Base-by-base conservation (phyloP, 768 basidiomycete species). In the Favolaschia claudopus region DNA sequence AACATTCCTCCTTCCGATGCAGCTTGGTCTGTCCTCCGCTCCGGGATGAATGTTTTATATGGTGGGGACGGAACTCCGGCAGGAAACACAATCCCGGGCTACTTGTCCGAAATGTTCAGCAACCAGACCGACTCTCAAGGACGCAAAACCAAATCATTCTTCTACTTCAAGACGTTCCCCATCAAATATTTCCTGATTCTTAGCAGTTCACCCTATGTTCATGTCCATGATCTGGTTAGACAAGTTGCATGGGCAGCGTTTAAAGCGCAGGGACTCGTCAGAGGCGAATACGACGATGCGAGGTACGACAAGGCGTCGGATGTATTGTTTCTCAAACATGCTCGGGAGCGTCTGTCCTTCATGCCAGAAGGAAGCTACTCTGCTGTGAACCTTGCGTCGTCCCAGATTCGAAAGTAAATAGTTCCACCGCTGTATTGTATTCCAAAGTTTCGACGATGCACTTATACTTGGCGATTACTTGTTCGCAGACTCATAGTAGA, bases 291-390 rank as follows among this genome's bases (percentile, higher is more conserved):
- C 17, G 39, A 83, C 71, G 1, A 73, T 77, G 1, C 78, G 78
- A 32, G 79, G 79, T 17, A 88, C 74, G 64, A 85, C 83, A 28
- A 84, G 77, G 69, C 87, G 84, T 79, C 80, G 85, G 25, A 83
- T 81, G 28, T 72, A 69, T 65, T 88, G 85, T 58, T 85, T 82
- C 53, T 80, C 77, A 0, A 58, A 15, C 32, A 37, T 17, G 56
- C 49, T 2, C 5, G 56, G 33, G 56, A 58, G 48, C 47, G 48
- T 27, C 9, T 58, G 33, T 43, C 56, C 0, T 58, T 58, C 29
- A 12, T 58, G 19, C 56, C 56, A 0, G 56, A 58, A 4, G 49
- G 49, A 2, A 24, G 24, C 42, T 58, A n/a, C 39, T 5, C 29
- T 19, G n/a, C 49, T 2, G 55, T 2, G n/a, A 48, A 56, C 33